Base-by-base conservation (phyloP, 2,329 filamentous ascomycete genomes). In the Ophiostoma tasmaniense region DNA sequence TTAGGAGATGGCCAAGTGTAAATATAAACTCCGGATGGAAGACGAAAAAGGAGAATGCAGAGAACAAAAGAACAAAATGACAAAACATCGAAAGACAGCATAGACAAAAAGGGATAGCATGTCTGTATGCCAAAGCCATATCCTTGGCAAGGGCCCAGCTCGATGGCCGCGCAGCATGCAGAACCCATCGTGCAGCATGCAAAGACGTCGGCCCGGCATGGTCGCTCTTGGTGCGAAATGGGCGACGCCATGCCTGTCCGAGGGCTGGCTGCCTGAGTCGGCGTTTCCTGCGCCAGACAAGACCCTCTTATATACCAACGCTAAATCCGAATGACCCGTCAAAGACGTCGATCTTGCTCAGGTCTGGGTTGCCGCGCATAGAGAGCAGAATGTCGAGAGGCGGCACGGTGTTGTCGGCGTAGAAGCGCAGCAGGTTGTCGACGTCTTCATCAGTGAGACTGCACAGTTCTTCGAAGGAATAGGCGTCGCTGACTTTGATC, bases 401-500 rank as follows among this genome's bases (percentile, higher is more conserved):
- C 3, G 87, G 87, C 0, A 88, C 87, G 68, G 84, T 81, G 71
- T 82, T 81, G 0, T 80, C 75, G 0, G 78, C 79, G 73, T 96
- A 97, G 76, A 89, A 93, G n/a, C 83, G 81, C 50, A 98, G 80
- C n/a, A 98, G 81, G 68, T 84, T 85, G 68, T 91, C 88, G 90
- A 98, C 96, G 74, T 93, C 93, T 74, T 89, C 85, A 66, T 95
- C 91, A 25, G 86, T 87, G 84, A 98, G 88, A 42, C 86, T 85
- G 73, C 92, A 93, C 73, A 98, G 85, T 71, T 97, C 90, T 71
- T 96, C 89, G 77, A 96, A 87, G 67, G 84, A 89, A 83, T 94
- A 97, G 45, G 88, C 84, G 74, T 97, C 92, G 80, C 93, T 97
- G 45, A 98, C 91, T 72, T 87, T 89, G 65, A 89, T 92, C 91